These are phyloP conservation scores for Edhazardia aedis DNA, from an alignment of 371 early-diverging fungal genomes.

Conservation along the genomic window DNA sequence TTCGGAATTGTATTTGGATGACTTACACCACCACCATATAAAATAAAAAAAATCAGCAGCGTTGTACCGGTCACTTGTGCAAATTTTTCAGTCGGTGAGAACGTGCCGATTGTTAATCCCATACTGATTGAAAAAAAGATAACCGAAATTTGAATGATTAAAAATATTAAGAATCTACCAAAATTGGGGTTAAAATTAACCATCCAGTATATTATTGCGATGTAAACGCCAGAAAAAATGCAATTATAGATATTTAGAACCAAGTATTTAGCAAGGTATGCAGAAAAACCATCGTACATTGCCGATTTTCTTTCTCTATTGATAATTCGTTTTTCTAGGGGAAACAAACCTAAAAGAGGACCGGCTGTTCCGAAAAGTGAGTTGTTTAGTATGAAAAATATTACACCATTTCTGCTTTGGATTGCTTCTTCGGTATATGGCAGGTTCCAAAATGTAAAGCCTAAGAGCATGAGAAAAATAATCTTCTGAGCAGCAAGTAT, in stretches of 20 bases:
- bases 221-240: conserved; percentile 26
- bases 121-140: conserved; percentile 29
- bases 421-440: conserved; percentile 35
- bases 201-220: conserved; percentile 44
- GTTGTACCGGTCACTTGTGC: conserved; percentile 48
- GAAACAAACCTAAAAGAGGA: conserved; percentile 45
- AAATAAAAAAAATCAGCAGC: conserved; percentile 43
- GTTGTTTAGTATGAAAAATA: conserved; percentile 48
- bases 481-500: conserved; percentile 41
- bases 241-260: conserved; percentile 35
- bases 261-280: conserved; percentile 48
- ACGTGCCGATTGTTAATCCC: conserved; percentile 45
- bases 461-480: conserved; percentile 21
- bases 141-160: conserved; percentile 33
- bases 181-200: conserved; percentile 36
- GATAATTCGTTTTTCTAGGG: conserved; percentile 46
- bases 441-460: conserved; percentile 13
- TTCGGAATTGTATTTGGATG: conserved; percentile 43
- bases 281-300: conserved; percentile 44
- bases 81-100: conserved; percentile 39
- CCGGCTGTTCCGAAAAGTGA: conserved; percentile 47
- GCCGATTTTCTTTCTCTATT: conserved; percentile 48
- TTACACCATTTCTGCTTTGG: conserved; percentile 46
- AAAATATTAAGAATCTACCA: conserved; percentile 37
- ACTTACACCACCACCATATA: conserved; percentile 48